These are phyloP conservation scores for Niveomyces coronatus DNA, from an alignment of 2,329 filamentous ascomycete species.

Conservation along the genomic window DNA sequence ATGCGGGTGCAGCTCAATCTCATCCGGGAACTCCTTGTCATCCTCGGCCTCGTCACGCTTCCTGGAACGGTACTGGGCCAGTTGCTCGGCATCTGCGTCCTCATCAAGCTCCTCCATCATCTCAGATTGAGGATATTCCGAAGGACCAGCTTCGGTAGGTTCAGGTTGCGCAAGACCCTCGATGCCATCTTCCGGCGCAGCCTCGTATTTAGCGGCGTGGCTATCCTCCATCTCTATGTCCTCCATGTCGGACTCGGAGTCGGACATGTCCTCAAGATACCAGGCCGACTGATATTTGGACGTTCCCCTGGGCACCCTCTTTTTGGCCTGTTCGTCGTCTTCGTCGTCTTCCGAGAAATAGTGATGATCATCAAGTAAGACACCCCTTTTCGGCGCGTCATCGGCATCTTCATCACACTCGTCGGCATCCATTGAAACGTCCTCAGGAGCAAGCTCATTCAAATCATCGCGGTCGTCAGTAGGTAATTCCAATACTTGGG, in stretches of 20 bases:
- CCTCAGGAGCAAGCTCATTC: constrained; percentile 76
- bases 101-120: constrained; percentile 83
- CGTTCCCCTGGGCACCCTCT: constrained; percentile 74
- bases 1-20: constrained; percentile 86
- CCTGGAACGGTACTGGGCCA: constrained; percentile 70
- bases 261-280: constrained; percentile 75
- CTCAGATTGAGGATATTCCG: constrained; percentile 89
- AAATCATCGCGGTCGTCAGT: constrained; percentile 75
- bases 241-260: constrained; percentile 76
- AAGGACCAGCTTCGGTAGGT: constrained; percentile 67
- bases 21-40: constrained; percentile 91
- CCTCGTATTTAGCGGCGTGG: constrained; percentile 45
- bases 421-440: constrained; percentile 61
- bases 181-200: constrained; percentile 72
- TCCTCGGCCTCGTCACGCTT: constrained; percentile 76
- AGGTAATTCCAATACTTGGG: constrained; percentile 58
- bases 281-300: constrained; percentile 91
- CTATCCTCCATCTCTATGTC: constrained; percentile 51
- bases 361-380: constrained; percentile 90
- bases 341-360: constrained; percentile 89
- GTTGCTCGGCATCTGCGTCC: constrained; percentile 63
- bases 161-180: constrained; percentile 57
- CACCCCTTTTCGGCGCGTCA: constrained; percentile 61
- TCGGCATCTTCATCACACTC: constrained; percentile 32
- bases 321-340: constrained; percentile 30